These are phyloP conservation scores for Geotrichum klebahnii DNA, from an alignment of 1,139 yeast genomes.

Conservation along the genomic window DNA sequence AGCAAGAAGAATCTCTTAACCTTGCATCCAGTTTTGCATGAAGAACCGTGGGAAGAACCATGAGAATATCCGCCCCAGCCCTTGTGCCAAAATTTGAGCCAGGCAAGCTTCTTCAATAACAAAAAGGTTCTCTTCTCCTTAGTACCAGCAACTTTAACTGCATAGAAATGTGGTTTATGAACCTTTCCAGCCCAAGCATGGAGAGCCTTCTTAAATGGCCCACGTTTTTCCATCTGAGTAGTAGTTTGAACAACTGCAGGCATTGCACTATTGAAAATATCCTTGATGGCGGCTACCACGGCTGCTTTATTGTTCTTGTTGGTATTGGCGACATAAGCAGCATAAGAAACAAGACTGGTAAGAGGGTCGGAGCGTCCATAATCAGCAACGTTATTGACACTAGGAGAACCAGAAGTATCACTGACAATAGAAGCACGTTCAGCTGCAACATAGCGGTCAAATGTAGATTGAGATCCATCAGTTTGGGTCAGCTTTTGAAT, in stretches of 20 bases:
- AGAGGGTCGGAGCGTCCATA: constrained; percentile 18
- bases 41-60: too few species aligned
- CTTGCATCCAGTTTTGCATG: too few species aligned
- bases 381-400: constrained; percentile 8
- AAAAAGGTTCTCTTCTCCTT: background rate
- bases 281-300: constrained; percentile 14
- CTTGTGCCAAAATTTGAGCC: too few species aligned
- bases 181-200: background rate
- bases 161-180: background rate
- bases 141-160: background rate
- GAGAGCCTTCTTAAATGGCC: background rate
- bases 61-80: too few species aligned
- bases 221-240: background rate
- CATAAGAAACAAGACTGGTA: constrained; percentile 19
- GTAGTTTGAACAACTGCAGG: constrained; percentile 9
- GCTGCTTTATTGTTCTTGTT: background rate
- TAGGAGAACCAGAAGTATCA: constrained; percentile 15
- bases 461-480: constrained; percentile 11
- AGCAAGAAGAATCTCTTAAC: too few species aligned
- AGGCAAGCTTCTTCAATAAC: background rate
- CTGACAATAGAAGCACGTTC: constrained; percentile 1
- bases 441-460: constrained; percentile 18
- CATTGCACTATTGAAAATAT: constrained; percentile 14
- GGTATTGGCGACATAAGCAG: constrained; percentile 15
- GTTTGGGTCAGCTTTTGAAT: constrained; percentile 11